Evolutionary conservation across 306 rosid species (phyloP).

Genomic region (Lathyrus tuberosus): DNA sequence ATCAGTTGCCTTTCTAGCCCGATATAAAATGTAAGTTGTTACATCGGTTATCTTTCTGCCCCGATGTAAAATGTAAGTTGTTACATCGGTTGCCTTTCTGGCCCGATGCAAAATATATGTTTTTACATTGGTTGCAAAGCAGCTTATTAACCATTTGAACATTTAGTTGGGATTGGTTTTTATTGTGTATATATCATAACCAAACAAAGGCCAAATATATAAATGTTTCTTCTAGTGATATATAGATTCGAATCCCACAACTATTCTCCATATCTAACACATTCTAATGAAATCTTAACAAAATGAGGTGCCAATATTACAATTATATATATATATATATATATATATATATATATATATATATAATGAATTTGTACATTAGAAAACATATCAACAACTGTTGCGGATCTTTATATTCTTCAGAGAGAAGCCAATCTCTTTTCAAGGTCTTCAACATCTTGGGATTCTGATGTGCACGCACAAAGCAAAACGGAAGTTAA

Average conservation of each 20-base stretch:
- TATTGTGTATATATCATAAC: neutral
- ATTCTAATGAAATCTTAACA: neutral
- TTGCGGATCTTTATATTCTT: conserved; percentile 50
- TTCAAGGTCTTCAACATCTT: conserved; percentile 87
- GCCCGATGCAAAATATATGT: no score
- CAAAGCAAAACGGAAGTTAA: neutral
- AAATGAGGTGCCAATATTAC: conserved; percentile 24
- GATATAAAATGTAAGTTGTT: no score
- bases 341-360: no score
- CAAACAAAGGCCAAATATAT: neutral
- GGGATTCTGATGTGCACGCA: conserved; percentile 59
- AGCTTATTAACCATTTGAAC: neutral
- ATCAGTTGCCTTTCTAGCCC: no score
- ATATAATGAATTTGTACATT: conserved; percentile 45
- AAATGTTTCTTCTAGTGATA: conserved; percentile 20
- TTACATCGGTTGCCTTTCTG: no score
- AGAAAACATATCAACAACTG: conserved; percentile 19
- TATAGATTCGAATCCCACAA: conserved; percentile 24
- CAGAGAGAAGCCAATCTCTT: conserved; percentile 95
- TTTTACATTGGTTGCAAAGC: no score
- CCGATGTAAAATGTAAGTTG: no score
- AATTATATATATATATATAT: conserved; percentile 29
- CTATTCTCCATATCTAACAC: conserved; percentile 19
- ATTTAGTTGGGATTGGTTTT: neutral
- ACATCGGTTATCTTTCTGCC: no score